Evolutionary conservation across 2,329 filamentous ascomycete genomes (phyloP).

Genomic region (Neoarthrinium moseri): DNA sequence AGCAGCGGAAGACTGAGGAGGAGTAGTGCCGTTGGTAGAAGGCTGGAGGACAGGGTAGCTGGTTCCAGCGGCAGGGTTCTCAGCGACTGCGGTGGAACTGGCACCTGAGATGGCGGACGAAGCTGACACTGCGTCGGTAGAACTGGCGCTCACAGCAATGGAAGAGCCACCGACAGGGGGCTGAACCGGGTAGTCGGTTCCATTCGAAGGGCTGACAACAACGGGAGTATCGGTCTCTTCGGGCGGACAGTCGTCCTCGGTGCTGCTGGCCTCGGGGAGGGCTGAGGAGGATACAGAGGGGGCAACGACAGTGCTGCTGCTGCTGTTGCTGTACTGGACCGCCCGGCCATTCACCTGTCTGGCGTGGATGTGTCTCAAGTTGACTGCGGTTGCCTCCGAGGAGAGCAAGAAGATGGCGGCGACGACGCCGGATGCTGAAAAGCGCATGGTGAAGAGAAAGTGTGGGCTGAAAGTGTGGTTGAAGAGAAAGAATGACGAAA

Average conservation of each 20-base stretch:
- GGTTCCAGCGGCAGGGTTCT: neutral
- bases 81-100: neutral
- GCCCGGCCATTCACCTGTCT: neutral
- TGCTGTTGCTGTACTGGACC: neutral
- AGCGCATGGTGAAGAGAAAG: slow-evolving; percentile 7
- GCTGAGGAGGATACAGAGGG: neutral
- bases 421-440: slow-evolving; percentile 5
- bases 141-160: too few relatives aligned
- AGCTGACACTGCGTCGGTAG: too few relatives aligned
- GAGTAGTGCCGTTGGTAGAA: neutral
- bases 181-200: too few relatives aligned
- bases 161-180: too few relatives aligned
- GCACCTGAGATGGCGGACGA: neutral
- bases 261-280: neutral
- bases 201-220: neutral
- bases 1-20: slow-evolving; percentile 4
- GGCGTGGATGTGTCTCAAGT: slow-evolving; percentile 1
- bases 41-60: neutral
- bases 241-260: slow-evolving; percentile 1
- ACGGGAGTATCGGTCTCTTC: neutral
- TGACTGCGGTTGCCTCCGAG: neutral
- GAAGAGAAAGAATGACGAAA: slow-evolving; percentile 5
- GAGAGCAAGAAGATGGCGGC: slow-evolving; percentile 6
- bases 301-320: neutral
- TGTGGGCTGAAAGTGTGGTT: neutral